Base-by-base conservation (phyloP, 148 eudicot genomes). In the Camellia japonica region DNA sequence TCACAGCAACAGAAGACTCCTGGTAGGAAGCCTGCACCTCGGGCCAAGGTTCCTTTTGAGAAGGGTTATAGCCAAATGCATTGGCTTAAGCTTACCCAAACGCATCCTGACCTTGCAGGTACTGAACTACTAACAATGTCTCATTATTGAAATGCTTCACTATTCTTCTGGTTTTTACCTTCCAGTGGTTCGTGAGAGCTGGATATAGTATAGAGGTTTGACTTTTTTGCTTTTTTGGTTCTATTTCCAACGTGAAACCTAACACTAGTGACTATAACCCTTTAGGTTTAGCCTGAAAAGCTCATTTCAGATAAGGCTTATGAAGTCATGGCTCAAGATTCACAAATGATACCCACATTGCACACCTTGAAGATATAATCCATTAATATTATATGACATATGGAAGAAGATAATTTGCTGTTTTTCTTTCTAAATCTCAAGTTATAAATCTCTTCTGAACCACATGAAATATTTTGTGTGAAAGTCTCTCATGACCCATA, bases 91-190 rank as follows among this genome's bases (percentile, higher is more conserved):
- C 90, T 96, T 88, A 91, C 93, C 65, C 90, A 91, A 80, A 92
- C 95, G 9, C 97, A 93, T 80, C 97, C 98, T 76, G 98, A 96
- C 78, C 94, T 96, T 69, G 99, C 99, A 89, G 99, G 99, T 96
- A 77, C 67, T 20, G 12, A 23, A 55, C 52, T 13, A 30, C 77
- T 15, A 51, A 18, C 0, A 44, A 76, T 47, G 56, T 75, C 8
- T 47, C 44, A 14, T 30, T 65, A 16, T 65, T 6, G 0, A 49
- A 52, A 23, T 64, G 19, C 23, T 38, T 65, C 0, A 74, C 30
- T 60, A 9, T 55, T 60, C 60, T 64, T 20, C 77, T n/a, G 19
- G 4, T 14, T 71, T 46, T 4, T 20, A 16, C 61, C 18, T 9
- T 72, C 44, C 18, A 49, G 30, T 52, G 13, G 52, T 74, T 74